Conservation (phyloP, 2,329 filamentous ascomycete genomes). For the Dendryphion nanum region DNA sequence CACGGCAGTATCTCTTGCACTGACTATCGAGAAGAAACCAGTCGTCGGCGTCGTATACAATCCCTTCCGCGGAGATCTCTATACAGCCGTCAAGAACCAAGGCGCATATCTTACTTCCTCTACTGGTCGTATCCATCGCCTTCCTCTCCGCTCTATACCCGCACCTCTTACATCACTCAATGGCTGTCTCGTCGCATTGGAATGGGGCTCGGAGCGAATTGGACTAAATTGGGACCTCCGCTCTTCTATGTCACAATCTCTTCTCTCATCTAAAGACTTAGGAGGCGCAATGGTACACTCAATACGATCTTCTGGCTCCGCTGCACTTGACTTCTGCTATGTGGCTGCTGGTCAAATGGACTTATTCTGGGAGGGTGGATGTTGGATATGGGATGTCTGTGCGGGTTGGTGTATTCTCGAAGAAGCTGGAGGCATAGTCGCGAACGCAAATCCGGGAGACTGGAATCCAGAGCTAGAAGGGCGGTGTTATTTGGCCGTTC, state of each 20-base stretch:
- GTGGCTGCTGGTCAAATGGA: slow-evolving; percentile 37
- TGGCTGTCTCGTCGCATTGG: slow-evolving; percentile 33
- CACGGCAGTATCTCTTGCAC: slow-evolving; percentile 31
- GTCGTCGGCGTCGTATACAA: slow-evolving; percentile 38
- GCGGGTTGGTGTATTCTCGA: slow-evolving; percentile 40
- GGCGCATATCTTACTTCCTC: slow-evolving; percentile 29
- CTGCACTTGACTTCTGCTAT: slow-evolving; percentile 40
- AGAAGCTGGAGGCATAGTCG: slow-evolving; percentile 39
- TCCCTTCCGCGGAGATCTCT: slow-evolving; percentile 35
- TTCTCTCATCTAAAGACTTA: slow-evolving; percentile 24
- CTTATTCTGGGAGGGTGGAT: slow-evolving; percentile 38
- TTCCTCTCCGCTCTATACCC: slow-evolving; percentile 28
- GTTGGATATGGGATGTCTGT: slow-evolving; percentile 37
- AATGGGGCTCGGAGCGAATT: slow-evolving; percentile 39
- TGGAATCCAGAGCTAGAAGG: slow-evolving; percentile 37
- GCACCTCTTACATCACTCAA: slow-evolving; percentile 26
- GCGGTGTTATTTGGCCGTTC: slow-evolving; percentile 33
- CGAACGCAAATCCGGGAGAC: slow-evolving; percentile 33
- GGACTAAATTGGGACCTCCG: slow-evolving; percentile 39
- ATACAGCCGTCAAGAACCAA: slow-evolving; percentile 31
- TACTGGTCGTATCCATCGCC: slow-evolving; percentile 20
- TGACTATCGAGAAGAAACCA: slow-evolving; percentile 31
- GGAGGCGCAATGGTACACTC: slow-evolving; percentile 36
- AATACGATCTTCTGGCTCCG: slow-evolving; percentile 34
- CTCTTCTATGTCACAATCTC: slow-evolving; percentile 22